Percentiles rank a stretch among this genome's conserved stretches.
These are phyloP conservation scores for Erodium trifolium DNA, from an alignment of 441 rosid species.

Conservation along the genomic window DNA sequence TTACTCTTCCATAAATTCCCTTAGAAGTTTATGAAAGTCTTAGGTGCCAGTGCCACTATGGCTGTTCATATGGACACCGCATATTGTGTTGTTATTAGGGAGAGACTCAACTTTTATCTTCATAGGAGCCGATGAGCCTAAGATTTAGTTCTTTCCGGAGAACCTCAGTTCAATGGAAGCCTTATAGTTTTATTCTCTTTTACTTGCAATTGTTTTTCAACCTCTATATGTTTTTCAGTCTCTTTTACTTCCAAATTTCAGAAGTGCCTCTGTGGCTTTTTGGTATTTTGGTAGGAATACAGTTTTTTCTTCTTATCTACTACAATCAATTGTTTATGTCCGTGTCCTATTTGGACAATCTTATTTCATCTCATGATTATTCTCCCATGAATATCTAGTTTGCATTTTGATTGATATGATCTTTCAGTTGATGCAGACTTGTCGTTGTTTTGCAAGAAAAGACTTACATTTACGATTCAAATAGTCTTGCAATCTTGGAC, in stretches of 20 bases:
- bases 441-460: conserved; percentile 78
- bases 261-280: not conserved
- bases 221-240: not conserved
- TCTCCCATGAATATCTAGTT: not conserved
- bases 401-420: not conserved
- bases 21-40: not conserved
- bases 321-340: not conserved
- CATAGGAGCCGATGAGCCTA: not conserved
- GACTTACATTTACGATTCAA: conserved; percentile 63
- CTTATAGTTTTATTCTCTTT: not conserved
- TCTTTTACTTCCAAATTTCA: not conserved
- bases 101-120: not conserved
- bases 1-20: not conserved
- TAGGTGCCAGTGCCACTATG: not conserved
- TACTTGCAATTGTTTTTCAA: not conserved
- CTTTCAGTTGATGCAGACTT: conserved; percentile 45
- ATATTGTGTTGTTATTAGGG: not conserved
- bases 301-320: not conserved
- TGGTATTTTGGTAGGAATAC: not conserved
- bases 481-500: conserved; percentile 61
- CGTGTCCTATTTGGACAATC: not conserved
- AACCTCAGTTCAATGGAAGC: not conserved
- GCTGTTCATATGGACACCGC: not conserved
- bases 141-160: not conserved
- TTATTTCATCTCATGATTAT: not conserved